Evolutionary conservation across 2,329 filamentous ascomycete genomes (phyloP), one percentile per base, ranked within the genome.

Genomic region (Cladobotryum mycophilum): DNA sequence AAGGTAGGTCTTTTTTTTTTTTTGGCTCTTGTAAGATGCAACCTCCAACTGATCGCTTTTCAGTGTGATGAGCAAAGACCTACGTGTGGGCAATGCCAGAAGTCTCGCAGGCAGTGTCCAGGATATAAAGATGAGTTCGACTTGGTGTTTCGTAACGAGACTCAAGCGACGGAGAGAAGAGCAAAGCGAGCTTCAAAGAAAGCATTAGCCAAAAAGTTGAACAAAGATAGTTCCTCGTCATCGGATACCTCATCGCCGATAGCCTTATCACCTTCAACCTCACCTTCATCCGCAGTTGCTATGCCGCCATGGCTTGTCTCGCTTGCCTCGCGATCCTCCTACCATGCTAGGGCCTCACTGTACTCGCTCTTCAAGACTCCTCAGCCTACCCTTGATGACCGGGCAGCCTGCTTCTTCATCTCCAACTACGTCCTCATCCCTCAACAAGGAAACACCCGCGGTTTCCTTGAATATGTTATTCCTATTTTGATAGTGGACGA

Each of bases 41-140:
- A 13, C 41, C n/a, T 25, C 36, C 22, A 45, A 41, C 52, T 54
- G 41, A 54, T 40, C 46, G 37, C 44, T 37, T 48, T 18, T 38
- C 58, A 86, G 82, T 86, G 83, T 64, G 83, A 86, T 63, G 82
- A 86, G 65, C 80, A 76, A 37, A 84, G 81, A 55, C 83, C 83
- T 9, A 81, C 78, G 5, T 86, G 83, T 65, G 78, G 76, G 38
- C 82, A 85, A 61, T 86, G 82, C 60, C 70, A 74, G 55, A 85
- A 84, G 60, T 84, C 81, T 36, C 73, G 79, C 51, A 76, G 81
- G 37, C 72, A 77, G 56, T 86, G 83, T 60, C 82, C 82, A 3
- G 83, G 83, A 42, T 86, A 86, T 66, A 82, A 81, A 63, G 81
- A 86, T 61, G 83, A 86, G 56, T 86, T 88, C 58, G 85, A 88